Evolutionary conservation across 331 rosid species (phyloP).

Genomic region (Spiraea crenata): DNA sequence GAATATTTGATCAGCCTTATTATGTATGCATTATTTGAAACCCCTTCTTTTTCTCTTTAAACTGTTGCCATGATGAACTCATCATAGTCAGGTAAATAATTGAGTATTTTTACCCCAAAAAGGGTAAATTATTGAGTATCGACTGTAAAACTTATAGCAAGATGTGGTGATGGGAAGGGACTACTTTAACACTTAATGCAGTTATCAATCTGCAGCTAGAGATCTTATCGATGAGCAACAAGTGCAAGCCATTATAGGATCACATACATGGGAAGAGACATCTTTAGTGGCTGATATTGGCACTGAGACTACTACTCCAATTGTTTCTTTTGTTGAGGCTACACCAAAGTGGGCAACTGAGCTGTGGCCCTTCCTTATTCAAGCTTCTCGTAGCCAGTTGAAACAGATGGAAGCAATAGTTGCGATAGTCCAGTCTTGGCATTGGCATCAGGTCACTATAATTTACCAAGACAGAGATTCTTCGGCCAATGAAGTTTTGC

Average conservation of each 20-base stretch:
- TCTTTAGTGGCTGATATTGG: slow-evolving; percentile 38
- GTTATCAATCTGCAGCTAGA: slow-evolving; percentile 33
- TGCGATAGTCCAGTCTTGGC: slow-evolving; percentile 43
- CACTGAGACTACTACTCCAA: slow-evolving; percentile 28
- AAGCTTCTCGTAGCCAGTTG: slow-evolving; percentile 28
- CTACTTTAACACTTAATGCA: neutral
- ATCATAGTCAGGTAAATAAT: neutral
- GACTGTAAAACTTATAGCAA: too few relatives aligned
- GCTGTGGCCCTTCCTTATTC: slow-evolving; percentile 42
- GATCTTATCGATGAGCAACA: slow-evolving; percentile 29
- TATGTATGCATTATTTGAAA: neutral
- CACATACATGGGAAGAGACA: slow-evolving; percentile 45
- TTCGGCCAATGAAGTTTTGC: slow-evolving; percentile 26
- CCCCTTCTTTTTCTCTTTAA: neutral
- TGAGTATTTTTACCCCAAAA: neutral
- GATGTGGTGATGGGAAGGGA: too few relatives aligned
- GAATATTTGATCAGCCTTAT: too few relatives aligned
- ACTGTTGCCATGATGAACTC: neutral
- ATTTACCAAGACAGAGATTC: slow-evolving; percentile 40
- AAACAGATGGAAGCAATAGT: slow-evolving; percentile 46
- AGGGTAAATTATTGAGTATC: too few relatives aligned
- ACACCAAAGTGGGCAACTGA: slow-evolving; percentile 47
- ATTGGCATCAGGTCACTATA: slow-evolving; percentile 37
- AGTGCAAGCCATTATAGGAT: slow-evolving; percentile 45
- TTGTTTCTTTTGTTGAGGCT: slow-evolving; percentile 37